A percentile compares a stretch with the other conserved stretches of the same genome.
Evolutionary conservation across 208 protist species (phyloP).

Genomic region (Histomonas meleagridis): DNA sequence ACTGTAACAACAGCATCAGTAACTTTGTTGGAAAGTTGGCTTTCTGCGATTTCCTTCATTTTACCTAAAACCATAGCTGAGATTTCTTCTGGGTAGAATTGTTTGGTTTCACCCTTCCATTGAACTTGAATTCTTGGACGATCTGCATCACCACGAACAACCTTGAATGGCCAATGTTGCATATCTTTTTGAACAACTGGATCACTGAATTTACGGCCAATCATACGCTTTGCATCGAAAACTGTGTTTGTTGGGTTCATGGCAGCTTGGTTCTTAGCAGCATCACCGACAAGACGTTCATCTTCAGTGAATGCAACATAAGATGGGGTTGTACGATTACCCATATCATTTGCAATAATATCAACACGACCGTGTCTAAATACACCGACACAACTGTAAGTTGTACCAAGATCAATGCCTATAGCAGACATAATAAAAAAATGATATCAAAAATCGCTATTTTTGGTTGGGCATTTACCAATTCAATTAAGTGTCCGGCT

Average conservation of each 20-base stretch:
- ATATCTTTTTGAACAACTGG: slow-evolving; percentile 75
- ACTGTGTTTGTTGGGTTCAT: slow-evolving; percentile 74
- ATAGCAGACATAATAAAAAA: no score
- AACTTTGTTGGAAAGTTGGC: slow-evolving; percentile 70
- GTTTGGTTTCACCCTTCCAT: slow-evolving; percentile 64
- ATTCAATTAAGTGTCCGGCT: no score
- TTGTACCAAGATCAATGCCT: slow-evolving; percentile 61
- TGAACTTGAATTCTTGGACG: slow-evolving; percentile 72
- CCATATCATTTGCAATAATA: slow-evolving; percentile 10
- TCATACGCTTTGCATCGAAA: slow-evolving; percentile 76
- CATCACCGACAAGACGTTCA: slow-evolving; percentile 60
- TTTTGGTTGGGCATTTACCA: no score
- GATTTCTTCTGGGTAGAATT: slow-evolving; percentile 84
- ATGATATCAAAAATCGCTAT: no score
- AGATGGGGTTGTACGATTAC: slow-evolving; percentile 50
- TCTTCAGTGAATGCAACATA: slow-evolving; percentile 59
- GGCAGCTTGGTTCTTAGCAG: slow-evolving; percentile 66
- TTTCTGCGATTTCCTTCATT: slow-evolving; percentile 64
- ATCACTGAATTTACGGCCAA: slow-evolving; percentile 68
- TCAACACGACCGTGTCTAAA: slow-evolving; percentile 52
- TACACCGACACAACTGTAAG: slow-evolving; percentile 62
- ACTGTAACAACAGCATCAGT: slow-evolving; percentile 54
- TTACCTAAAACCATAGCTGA: slow-evolving; percentile 76
- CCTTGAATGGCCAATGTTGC: slow-evolving; percentile 79
- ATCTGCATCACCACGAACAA: slow-evolving; percentile 63